phyloP scores from a whole-genome alignment of 2,329 filamentous ascomycete genomes.

The Gnomoniopsis sp. region DNA sequence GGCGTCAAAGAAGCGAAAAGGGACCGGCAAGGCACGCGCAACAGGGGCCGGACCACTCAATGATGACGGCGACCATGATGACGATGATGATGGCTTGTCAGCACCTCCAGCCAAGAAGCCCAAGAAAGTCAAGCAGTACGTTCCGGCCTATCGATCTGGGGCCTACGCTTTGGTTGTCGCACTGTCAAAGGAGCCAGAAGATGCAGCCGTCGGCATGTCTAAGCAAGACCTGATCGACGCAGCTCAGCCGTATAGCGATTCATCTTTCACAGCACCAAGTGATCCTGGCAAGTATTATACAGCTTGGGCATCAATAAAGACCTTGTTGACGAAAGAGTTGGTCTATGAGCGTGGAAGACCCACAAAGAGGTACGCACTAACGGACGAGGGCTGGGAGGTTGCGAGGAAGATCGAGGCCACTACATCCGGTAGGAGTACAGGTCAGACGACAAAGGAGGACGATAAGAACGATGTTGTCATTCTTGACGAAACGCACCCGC shows the following conservation, averaged over 20 bases:
- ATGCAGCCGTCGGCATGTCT: conserved; percentile 54
- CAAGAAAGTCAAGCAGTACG: conserved; percentile 62
- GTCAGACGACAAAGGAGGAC: background rate
- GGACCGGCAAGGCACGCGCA: conserved; percentile 23
- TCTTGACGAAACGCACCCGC: background rate
- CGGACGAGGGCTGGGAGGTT: conserved; percentile 76
- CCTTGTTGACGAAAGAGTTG: conserved; percentile 67
- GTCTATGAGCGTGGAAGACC: conserved; percentile 70
- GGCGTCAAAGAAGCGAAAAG: conserved; percentile 37
- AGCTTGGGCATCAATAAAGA: conserved; percentile 82
- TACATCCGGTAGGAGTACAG: conserved; percentile 2
- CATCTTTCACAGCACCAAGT: conserved; percentile 66
- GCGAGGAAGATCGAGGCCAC: conserved; percentile 60
- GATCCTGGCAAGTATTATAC: conserved; percentile 71
- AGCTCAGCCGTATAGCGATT: conserved; percentile 69
- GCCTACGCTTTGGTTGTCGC: conserved; percentile 70
- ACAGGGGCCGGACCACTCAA: conserved; percentile 28
- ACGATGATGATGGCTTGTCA: conserved; percentile 33
- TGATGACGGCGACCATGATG: conserved; percentile 29
- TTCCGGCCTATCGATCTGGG: conserved; percentile 70
- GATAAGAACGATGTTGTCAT: background rate
- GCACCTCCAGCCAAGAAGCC: conserved; percentile 51
- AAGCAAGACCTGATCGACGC: conserved; percentile 66
- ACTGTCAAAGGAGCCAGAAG: conserved; percentile 57
- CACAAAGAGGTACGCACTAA: conserved; percentile 64